Evolutionary conservation across 179 eudicot genomes (phyloP).

Genomic region (Beta corolliflora): DNA sequence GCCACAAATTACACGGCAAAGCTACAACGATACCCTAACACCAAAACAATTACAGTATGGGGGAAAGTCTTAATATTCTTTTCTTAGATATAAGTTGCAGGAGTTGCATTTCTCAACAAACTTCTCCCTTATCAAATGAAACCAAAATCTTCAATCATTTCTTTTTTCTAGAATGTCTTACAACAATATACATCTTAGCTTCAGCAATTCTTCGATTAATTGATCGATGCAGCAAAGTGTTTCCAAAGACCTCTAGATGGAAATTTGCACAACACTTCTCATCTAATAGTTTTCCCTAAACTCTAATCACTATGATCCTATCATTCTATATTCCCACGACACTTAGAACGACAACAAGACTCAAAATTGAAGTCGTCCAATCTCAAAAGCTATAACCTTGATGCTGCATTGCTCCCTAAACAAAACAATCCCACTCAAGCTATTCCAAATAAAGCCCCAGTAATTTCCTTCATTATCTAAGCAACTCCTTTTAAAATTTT

Average conservation of each 20-base stretch:
- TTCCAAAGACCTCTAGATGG: neutral
- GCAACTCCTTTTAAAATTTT: too few relatives aligned
- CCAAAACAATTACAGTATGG: neutral
- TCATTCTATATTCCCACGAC: neutral
- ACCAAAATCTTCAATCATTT: neutral
- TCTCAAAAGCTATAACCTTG: neutral
- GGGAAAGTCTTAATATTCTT: neutral
- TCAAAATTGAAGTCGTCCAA: slow-evolving; percentile 12
- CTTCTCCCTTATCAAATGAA: neutral
- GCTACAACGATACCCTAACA: neutral
- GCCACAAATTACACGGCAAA: neutral
- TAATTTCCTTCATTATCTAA: neutral
- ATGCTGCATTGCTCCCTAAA: neutral
- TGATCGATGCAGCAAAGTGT: neutral
- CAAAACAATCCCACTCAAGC: neutral
- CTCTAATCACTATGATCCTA: too few relatives aligned
- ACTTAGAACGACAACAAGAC: neutral
- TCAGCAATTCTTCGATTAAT: neutral
- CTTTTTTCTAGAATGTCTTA: neutral
- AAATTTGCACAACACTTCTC: neutral
- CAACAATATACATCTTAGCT: neutral
- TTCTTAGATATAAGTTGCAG: neutral
- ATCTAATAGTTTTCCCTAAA: neutral
- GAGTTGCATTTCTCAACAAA: neutral
- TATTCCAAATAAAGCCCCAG: neutral